A percentile compares a stretch with the other conserved stretches of the same genome.
Conservation (phyloP, 1,284 basidiomycete genomes). For the Austroboletus niveus region DNA sequence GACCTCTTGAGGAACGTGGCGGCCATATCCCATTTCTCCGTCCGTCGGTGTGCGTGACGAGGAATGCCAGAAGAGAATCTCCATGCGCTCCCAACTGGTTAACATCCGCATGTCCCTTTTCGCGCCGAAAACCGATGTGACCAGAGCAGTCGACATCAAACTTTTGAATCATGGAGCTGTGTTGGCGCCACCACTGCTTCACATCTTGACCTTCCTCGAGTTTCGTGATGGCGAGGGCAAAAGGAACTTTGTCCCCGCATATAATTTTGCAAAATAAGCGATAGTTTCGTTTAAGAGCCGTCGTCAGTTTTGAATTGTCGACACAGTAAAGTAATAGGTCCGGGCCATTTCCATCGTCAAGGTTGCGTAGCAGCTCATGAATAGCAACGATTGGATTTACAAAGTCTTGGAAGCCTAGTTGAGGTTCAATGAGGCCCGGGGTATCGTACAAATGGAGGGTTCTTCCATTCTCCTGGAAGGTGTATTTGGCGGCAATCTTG, state of each 20-base stretch:
- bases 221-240: slow-evolving; percentile 26
- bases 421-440: slow-evolving; percentile 40
- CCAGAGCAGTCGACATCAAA: slow-evolving; percentile 31
- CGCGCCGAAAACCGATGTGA: slow-evolving; percentile 31
- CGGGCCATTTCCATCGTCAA: slow-evolving; percentile 29
- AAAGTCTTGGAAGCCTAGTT: slow-evolving; percentile 22
- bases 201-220: slow-evolving; percentile 24
- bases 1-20: slow-evolving; percentile 13
- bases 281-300: slow-evolving; percentile 29
- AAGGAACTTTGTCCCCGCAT: slow-evolving; percentile 21
- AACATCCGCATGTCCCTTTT: neutral
- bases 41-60: slow-evolving; percentile 13
- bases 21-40: slow-evolving; percentile 4
- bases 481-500: slow-evolving; percentile 7
- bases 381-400: slow-evolving; percentile 33
- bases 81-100: slow-evolving; percentile 7
- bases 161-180: slow-evolving; percentile 26
- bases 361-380: slow-evolving; percentile 27
- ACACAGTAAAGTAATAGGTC: slow-evolving; percentile 39
- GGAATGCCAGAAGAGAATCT: slow-evolving; percentile 19
- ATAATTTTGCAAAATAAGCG: slow-evolving; percentile 26
- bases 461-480: slow-evolving; percentile 14
- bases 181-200: slow-evolving; percentile 34
- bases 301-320: slow-evolving; percentile 33
- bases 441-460: slow-evolving; percentile 37